Evolutionary conservation across 1,284 basidiomycete genomes (phyloP).

Genomic region (Stygiomarasmius scandens): DNA sequence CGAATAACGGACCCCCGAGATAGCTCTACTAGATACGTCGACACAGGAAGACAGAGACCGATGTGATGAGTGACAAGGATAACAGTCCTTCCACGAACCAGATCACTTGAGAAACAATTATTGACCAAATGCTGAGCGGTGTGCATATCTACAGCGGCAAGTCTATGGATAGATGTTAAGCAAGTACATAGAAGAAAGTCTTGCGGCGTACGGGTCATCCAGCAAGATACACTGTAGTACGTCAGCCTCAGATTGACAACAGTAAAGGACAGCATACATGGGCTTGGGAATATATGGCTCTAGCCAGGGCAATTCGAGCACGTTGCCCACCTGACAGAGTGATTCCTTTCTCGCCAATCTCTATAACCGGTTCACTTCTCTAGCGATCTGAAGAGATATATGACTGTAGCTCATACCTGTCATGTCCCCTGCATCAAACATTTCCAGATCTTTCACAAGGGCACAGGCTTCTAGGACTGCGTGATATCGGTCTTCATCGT

Average conservation of each 20-base stretch:
- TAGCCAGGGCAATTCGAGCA: constrained; percentile 72
- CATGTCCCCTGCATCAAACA: constrained; percentile 81
- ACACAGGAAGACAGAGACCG: constrained; percentile 64
- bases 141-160: constrained; percentile 90
- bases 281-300: constrained; percentile 67
- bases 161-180: constrained; percentile 38
- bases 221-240: constrained; percentile 67
- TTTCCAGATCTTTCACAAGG: constrained; percentile 70
- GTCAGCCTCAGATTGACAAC: constrained; percentile 8
- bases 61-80: constrained; percentile 90
- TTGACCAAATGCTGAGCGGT: constrained; percentile 77
- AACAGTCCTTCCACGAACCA: constrained; percentile 70
- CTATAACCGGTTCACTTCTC: constrained; percentile 35
- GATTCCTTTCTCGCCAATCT: constrained; percentile 82
- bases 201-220: constrained; percentile 75
- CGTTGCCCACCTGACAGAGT: constrained; percentile 77
- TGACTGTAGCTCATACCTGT: constrained; percentile 71
- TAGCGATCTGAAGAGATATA: too few species aligned
- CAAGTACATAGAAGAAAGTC: background rate
- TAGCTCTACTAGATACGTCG: constrained; percentile 70
- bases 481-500: constrained; percentile 72
- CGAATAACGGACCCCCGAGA: constrained; percentile 60
- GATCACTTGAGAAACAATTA: constrained; percentile 62
- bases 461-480: constrained; percentile 82
- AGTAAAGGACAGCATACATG: constrained; percentile 38